Conservation (phyloP, 1,139 yeast genomes). For the Diutina catenulata region DNA sequence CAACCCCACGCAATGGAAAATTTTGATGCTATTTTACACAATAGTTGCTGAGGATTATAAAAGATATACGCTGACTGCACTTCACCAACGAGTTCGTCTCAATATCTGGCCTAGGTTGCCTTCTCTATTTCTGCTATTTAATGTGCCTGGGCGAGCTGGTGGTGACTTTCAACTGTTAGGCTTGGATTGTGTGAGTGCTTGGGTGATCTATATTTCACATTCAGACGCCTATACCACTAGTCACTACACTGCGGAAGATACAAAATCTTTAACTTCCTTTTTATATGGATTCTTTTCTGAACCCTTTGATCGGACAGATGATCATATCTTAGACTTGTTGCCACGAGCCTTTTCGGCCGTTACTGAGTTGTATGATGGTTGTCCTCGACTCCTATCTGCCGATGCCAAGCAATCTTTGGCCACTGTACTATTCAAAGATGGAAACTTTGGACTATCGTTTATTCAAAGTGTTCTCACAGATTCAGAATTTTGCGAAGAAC, state of each 20-base stretch:
- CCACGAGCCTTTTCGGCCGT: constrained; percentile 15
- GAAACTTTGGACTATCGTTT: constrained; percentile 27
- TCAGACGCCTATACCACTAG: neutral
- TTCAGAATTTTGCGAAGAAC: constrained; percentile 17
- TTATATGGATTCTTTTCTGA: neutral
- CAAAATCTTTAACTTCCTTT: no score
- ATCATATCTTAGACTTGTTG: neutral
- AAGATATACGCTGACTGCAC: neutral
- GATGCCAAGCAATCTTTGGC: constrained; percentile 14
- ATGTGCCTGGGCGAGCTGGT: no score
- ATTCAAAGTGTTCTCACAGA: constrained; percentile 14
- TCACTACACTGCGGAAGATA: neutral
- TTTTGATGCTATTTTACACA: neutral
- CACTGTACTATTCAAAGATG: constrained; percentile 20
- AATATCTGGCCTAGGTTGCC: neutral
- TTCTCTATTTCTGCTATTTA: neutral
- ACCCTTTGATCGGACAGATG: neutral
- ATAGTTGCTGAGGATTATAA: neutral
- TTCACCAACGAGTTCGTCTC: neutral
- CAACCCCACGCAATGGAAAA: neutral
- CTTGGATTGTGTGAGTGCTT: neutral
- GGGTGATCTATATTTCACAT: neutral
- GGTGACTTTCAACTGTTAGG: neutral
- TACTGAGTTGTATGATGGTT: constrained; percentile 35
- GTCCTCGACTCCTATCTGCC: constrained; percentile 26